Base-by-base conservation (phyloP, 306 rosid genomes). In the Vigna hirtella region DNA sequence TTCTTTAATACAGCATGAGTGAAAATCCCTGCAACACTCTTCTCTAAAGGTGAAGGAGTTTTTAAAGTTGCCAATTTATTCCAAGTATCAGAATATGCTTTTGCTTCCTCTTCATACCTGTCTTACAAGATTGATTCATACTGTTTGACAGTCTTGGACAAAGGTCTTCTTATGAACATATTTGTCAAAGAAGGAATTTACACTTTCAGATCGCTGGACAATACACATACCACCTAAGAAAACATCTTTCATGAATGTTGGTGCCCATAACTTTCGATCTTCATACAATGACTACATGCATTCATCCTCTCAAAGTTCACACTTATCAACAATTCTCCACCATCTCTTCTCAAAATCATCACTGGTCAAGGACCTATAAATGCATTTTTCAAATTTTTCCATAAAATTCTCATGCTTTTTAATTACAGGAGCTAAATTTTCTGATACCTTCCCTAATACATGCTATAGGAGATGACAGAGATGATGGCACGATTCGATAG, bases 61-160 rank as follows among this genome's bases (percentile, higher is more conserved):
- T 82, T 95, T 32, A 87, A 70, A 11, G 90, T 82, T 26, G 96
- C 96, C 42, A 77, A 88, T 85, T 88, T 92, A 87, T 87, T 93
- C 98, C 96, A 93, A 26, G 91, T 89, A 84, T 95, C 99, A 40
- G 91, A 92, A 87, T 95, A 97, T 77, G 98, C 98, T 81, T 93
- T 95, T 38, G 98, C 99, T 90, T 95, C 99, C 86, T 95, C 99
- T 83, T 95, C 99, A 80, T 89, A 95, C 86, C 98, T 87, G 83
- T 95, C 99, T 86, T 91, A 98, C 79, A 95, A 84, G 81, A 95
- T 86, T 77, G 84, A 63, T 84, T 91, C 97, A 59, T 95, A 93
- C 87, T 83, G 97, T 82, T 86, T 93, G 76, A 91, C 82, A 79
- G 78, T 95, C 99, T 81, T 87, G 97, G 49, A 88, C 89, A 62